Evolutionary conservation across 2,329 filamentous ascomycete genomes (phyloP).

Genomic region (Thyridium curvatum): DNA sequence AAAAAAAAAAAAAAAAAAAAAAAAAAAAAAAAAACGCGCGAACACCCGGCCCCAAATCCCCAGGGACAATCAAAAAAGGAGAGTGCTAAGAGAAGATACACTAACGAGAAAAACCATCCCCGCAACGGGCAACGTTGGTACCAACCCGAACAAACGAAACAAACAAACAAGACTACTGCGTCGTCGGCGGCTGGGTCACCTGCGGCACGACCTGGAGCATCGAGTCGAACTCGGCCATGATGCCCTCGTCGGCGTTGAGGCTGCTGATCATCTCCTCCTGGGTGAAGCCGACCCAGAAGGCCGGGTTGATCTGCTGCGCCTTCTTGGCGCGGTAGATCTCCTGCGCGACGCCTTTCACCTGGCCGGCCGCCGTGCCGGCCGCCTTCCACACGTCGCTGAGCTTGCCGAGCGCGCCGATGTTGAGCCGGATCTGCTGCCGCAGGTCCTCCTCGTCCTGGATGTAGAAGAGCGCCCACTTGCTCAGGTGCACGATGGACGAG

Average conservation of each 20-base stretch:
- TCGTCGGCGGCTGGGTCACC: conserved; percentile 10
- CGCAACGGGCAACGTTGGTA: too few species aligned
- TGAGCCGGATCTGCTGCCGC: conserved; percentile 71
- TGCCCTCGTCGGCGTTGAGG: conserved; percentile 50
- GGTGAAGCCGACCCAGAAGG: conserved; percentile 48
- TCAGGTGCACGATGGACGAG: conserved; percentile 74
- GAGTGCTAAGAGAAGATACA: too few species aligned
- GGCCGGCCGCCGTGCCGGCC: conserved; percentile 60
- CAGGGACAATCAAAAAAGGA: too few species aligned
- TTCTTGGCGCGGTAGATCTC: conserved; percentile 61
- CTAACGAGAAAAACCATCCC: too few species aligned
- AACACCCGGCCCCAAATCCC: too few species aligned
- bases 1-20: too few species aligned
- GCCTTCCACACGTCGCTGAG: conserved; percentile 68
- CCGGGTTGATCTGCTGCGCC: conserved; percentile 43
- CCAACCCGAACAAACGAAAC: too few species aligned
- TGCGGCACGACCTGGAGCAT: conserved; percentile 19
- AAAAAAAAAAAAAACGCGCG: too few species aligned
- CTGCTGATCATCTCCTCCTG: conserved; percentile 49
- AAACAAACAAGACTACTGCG: too few species aligned
- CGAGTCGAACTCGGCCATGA: conserved; percentile 51
- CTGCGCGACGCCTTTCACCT: conserved; percentile 74
- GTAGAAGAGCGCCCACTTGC: conserved; percentile 65
- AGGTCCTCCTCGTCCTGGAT: conserved; percentile 59
- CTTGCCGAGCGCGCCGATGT: conserved; percentile 67